Percentiles rank a stretch among this genome's conserved stretches.
phyloP scores from a whole-genome alignment of 164 flowering plant genomes.

The Aristolochia fimbriata region DNA sequence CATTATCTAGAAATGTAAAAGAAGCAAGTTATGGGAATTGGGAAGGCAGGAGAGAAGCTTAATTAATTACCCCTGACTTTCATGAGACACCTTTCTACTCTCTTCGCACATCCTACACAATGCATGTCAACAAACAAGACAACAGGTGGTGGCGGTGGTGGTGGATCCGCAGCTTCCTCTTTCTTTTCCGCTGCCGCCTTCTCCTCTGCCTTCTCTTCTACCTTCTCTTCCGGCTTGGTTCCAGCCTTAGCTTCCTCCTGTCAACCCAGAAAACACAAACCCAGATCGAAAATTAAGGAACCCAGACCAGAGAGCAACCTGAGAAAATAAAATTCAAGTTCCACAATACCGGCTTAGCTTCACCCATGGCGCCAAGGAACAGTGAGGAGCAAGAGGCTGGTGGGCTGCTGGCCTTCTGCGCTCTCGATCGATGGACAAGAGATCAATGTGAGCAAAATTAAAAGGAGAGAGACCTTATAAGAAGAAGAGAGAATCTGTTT shows the following conservation, averaged over 20 bases:
- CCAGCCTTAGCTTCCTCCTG: constrained; percentile 34
- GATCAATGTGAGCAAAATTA: constrained; percentile 6
- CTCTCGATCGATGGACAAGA: constrained; percentile 4
- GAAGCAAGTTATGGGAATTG: too few relatives aligned
- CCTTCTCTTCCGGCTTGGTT: constrained; percentile 25
- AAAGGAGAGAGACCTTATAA: constrained; percentile 12
- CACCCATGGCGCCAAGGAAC: constrained; percentile 40
- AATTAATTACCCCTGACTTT: constrained; percentile 51
- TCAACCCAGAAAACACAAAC: not conserved
- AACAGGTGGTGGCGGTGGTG: constrained; percentile 53
- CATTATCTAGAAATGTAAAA: too few relatives aligned
- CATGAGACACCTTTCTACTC: constrained; percentile 61
- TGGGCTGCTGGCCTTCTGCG: too few relatives aligned
- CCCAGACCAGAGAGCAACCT: not conserved
- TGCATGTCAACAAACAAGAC: constrained; percentile 77
- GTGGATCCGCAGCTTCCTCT: constrained; percentile 44
- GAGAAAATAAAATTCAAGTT: not conserved
- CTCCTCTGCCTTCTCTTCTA: constrained; percentile 26
- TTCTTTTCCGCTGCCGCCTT: constrained; percentile 24
- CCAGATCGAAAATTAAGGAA: not conserved
- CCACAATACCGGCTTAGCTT: constrained; percentile 40
- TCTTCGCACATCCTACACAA: constrained; percentile 91
- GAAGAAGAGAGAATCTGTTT: constrained; percentile 4
- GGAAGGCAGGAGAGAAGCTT: not conserved
- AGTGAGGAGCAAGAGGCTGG: not conserved